These are phyloP conservation scores for Aspergillus phoenicis DNA, from an alignment of 2,329 filamentous ascomycete species.

Conservation along the genomic window DNA sequence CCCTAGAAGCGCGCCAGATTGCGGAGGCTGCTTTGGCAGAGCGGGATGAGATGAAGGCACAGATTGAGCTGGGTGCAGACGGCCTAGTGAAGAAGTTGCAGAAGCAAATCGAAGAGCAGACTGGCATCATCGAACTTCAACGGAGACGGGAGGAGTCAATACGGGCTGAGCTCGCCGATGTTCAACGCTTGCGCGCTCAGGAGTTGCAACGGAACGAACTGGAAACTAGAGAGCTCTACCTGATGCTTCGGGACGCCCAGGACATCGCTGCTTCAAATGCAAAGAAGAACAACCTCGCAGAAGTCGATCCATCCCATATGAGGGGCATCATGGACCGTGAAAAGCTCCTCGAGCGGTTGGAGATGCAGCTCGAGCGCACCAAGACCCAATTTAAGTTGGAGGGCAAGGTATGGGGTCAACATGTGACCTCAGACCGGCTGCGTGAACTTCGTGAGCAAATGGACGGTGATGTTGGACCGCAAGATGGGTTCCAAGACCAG, in stretches of 20 bases:
- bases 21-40: constrained; percentile 95
- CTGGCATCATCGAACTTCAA: constrained; percentile 86
- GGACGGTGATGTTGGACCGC: constrained; percentile 66
- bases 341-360: constrained; percentile 86
- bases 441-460: constrained; percentile 92
- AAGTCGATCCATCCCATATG: constrained; percentile 74
- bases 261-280: constrained; percentile 91
- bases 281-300: constrained; percentile 60
- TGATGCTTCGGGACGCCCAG: constrained; percentile 97
- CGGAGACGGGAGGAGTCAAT: constrained; percentile 80
- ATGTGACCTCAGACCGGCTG: constrained; percentile 86
- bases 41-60: constrained; percentile 88
- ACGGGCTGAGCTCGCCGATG: constrained; percentile 84
- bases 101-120: constrained; percentile 90
- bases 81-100: constrained; percentile 91
- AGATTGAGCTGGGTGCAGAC: constrained; percentile 88
- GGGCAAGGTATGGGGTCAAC: constrained; percentile 84
- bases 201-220: constrained; percentile 93
- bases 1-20: constrained; percentile 84
- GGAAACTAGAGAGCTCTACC: constrained; percentile 92
- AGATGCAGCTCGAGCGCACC: constrained; percentile 92
- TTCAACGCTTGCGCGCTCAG: constrained; percentile 82
- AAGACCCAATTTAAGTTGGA: constrained; percentile 98
- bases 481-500: constrained; percentile 54
- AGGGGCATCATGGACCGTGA: constrained; percentile 92